A percentile compares a stretch with the other conserved stretches of the same genome.
Evolutionary conservation across 2,329 filamentous ascomycete species (phyloP).

Genomic region (Curvularia lunata): DNA sequence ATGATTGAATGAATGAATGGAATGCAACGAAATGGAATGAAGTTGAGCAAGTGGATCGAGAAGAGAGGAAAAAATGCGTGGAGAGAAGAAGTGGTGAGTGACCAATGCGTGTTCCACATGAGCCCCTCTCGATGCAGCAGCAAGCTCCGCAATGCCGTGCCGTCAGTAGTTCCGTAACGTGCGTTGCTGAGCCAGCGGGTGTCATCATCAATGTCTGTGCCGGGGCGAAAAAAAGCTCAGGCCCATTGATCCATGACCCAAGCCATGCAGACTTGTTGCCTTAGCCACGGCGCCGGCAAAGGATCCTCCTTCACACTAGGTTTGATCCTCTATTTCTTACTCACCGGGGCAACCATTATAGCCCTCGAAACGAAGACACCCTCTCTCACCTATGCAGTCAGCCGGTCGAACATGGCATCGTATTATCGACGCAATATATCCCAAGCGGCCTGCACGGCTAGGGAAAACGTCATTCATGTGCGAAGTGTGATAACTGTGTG

Average conservation of each 20-base stretch:
- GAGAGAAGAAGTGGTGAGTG: constrained; percentile 17
- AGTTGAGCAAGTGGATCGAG: constrained; percentile 3
- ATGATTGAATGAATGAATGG: constrained; percentile 24
- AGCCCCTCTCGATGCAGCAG: constrained; percentile 28
- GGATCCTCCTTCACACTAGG: background rate
- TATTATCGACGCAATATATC: background rate
- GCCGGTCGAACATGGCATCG: background rate
- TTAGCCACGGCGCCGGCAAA: background rate
- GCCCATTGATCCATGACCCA: constrained; percentile 19
- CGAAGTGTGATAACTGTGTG: too few relatives aligned
- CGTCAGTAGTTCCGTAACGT: constrained; percentile 37
- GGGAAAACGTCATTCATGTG: background rate
- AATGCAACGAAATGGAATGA: constrained; percentile 1
- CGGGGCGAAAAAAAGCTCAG: constrained; percentile 9
- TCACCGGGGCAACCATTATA: background rate
- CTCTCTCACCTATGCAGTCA: background rate
- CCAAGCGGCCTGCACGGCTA: background rate
- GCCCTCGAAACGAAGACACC: too few relatives aligned
- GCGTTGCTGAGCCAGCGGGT: constrained; percentile 28
- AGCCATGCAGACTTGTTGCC: constrained; percentile 7
- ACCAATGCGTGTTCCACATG: constrained; percentile 21
- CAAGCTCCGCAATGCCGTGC: constrained; percentile 29
- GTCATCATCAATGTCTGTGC: constrained; percentile 31
- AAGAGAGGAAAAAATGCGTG: constrained; percentile 15
- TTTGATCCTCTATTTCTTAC: background rate